Conservation (phyloP, 1,284 basidiomycete species). For the Sanghuangporus weigelae region DNA sequence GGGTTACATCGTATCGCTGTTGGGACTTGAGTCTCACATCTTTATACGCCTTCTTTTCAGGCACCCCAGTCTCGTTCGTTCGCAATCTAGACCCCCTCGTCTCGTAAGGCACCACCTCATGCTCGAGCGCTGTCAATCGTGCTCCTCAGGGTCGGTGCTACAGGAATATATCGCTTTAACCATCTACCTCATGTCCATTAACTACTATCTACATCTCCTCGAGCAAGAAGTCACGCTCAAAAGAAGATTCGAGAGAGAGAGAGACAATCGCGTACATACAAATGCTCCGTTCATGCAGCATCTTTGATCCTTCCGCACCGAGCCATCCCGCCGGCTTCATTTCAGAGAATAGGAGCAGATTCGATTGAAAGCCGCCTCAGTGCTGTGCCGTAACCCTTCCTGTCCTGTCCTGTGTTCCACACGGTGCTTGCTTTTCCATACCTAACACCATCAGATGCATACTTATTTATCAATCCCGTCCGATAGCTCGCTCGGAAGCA, state of each 20-base stretch:
- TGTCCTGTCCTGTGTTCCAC: not conserved
- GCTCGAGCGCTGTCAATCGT: not conserved
- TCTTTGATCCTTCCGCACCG: too few relatives aligned
- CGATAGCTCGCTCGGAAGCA: not conserved
- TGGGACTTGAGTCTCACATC: not conserved
- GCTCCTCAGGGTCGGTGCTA: too few relatives aligned
- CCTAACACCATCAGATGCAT: not conserved
- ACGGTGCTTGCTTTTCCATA: not conserved
- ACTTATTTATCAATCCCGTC: not conserved
- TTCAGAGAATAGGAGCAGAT: not conserved
- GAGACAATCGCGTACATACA: too few relatives aligned
- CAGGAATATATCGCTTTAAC: too few relatives aligned
- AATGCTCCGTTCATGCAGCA: too few relatives aligned
- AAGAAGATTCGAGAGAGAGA: too few relatives aligned
- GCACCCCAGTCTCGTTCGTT: not conserved
- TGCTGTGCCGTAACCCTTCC: not conserved
- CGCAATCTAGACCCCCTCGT: not conserved
- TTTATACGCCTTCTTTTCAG: not conserved
- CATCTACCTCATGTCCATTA: too few relatives aligned
- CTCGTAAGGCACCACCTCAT: not conserved
- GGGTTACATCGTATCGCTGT: too few relatives aligned
- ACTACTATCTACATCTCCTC: too few relatives aligned
- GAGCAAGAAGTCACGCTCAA: too few relatives aligned
- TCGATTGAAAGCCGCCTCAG: too few relatives aligned
- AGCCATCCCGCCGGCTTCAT: too few relatives aligned